Base-by-base conservation (phyloP, 1,139 yeast species). In the Trichomonascaceae sp. region DNA sequence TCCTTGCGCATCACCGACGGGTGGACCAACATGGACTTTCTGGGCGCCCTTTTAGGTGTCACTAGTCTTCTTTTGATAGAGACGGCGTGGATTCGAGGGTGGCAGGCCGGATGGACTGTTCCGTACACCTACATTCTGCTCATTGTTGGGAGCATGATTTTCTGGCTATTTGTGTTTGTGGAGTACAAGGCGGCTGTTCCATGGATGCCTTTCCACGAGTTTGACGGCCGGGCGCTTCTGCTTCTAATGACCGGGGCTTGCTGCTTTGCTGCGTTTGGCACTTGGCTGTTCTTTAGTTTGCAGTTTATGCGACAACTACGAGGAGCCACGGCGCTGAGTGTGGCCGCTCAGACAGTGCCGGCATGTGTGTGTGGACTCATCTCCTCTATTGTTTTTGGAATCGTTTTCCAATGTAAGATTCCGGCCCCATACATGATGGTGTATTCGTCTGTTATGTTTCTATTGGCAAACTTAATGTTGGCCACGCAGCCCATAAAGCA, bases 181-280 rank as follows among this genome's bases (percentile, higher is more conserved):
- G 74, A 68, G 41, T 37, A 41, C 17, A 46, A 43, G 18, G 65
- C 58, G 2, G 42, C 51, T 3, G 38, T 50, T 28, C 77, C 79
- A 0, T 49, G 71, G 29, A 57, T 71, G 0, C 76, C 77, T 0
- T 47, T 60, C 6, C 58, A 58, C 22, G 60, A 54, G 1, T 49
- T 72, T 35, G 48, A 50, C 27, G 60, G 65, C 1, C 65, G 65
- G 16, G 64, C 68, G 1, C 62, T 63, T 1, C 57, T 64, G 37
- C 66, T 71, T 2, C 54, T 73, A 17, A 64, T 59, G 3, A 67
- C 73, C 44, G 60, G 72, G 17, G 67, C 65, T 2, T 63, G 69
- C 1, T 78, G 78, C 1, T 73, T 78, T 78, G 62, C 74, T 3
- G 63, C 73, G 43, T 74, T 74, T 50, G 78, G 78, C 2, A 54